These are phyloP conservation scores for Capronia coronata DNA, from an alignment of 2,329 filamentous ascomycete species.

Conservation along the genomic window DNA sequence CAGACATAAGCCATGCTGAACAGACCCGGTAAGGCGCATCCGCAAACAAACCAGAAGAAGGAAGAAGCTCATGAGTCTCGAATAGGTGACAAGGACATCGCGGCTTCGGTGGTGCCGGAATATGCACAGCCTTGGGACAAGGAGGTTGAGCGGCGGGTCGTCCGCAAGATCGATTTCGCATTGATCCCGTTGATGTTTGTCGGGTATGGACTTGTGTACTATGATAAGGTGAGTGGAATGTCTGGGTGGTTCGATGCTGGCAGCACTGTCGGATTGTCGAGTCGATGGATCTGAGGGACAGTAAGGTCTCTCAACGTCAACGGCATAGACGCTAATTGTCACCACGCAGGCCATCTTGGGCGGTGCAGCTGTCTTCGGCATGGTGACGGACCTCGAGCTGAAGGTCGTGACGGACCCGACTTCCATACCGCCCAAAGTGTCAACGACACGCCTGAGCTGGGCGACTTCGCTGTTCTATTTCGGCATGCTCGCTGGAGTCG, in stretches of 20 bases:
- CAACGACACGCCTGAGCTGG: conserved; percentile 66
- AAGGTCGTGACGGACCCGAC: conserved; percentile 45
- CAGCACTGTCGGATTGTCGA: background rate
- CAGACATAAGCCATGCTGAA: background rate
- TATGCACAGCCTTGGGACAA: conserved; percentile 51
- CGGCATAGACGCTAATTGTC: background rate
- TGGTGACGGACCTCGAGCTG: conserved; percentile 62
- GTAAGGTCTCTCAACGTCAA: background rate
- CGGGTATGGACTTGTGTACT: conserved; percentile 62
- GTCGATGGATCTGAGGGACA: background rate
- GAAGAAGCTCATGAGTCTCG: background rate
- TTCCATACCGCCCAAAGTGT: conserved; percentile 48
- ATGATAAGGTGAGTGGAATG: conserved; percentile 51
- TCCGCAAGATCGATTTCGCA: conserved; percentile 61
- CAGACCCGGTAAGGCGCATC: conserved; percentile 1
- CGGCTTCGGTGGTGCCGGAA: conserved; percentile 55
- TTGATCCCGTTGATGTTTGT: conserved; percentile 62
- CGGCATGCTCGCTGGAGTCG: conserved; percentile 67
- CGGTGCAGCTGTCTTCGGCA: conserved; percentile 65
- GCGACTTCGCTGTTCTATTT: conserved; percentile 62
- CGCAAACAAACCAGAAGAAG: background rate
- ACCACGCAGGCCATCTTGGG: conserved; percentile 59
- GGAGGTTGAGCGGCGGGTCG: conserved; percentile 48
- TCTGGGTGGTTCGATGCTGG: background rate
- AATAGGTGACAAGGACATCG: conserved; percentile 46